phyloP scores from a whole-genome alignment of 2,329 filamentous ascomycete genomes.

The Lizonia empirigonia region DNA sequence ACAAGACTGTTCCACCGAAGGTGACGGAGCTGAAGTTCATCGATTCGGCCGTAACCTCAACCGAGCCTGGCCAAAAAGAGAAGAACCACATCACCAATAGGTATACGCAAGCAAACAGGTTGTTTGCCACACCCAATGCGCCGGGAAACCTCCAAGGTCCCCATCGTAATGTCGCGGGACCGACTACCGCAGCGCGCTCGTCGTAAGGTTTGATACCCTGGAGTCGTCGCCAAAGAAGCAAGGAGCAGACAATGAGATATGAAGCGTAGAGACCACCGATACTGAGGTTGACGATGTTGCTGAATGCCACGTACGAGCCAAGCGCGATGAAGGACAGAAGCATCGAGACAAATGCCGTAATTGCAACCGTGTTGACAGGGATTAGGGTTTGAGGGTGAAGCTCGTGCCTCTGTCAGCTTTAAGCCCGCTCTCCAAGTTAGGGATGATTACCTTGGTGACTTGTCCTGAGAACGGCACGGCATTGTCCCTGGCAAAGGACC shows the following conservation, averaged over 20 bases:
- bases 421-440: background rate
- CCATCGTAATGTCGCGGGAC: background rate
- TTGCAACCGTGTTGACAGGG: background rate
- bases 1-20: background rate
- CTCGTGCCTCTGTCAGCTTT: background rate
- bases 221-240: slow-evolving; percentile 15
- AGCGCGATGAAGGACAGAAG: slow-evolving; percentile 15
- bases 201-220: background rate
- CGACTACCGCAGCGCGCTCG: background rate
- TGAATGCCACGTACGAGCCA: slow-evolving; percentile 12
- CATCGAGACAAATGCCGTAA: background rate
- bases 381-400: background rate
- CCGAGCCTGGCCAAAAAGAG: background rate
- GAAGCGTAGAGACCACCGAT: slow-evolving; percentile 11
- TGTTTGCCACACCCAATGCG: background rate
- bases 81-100: background rate
- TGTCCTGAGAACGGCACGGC: background rate
- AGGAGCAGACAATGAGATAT: slow-evolving; percentile 10
- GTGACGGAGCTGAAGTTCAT: background rate
- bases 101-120: background rate
- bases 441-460: background rate
- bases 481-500: slow-evolving; percentile 49
- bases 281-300: slow-evolving; percentile 5
- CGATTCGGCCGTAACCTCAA: background rate
- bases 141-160: background rate